A percentile compares a stretch with the other conserved stretches of the same genome.
These are phyloP conservation scores for Plantago rigida DNA, from an alignment of 305 asterid species.

Conservation along the genomic window DNA sequence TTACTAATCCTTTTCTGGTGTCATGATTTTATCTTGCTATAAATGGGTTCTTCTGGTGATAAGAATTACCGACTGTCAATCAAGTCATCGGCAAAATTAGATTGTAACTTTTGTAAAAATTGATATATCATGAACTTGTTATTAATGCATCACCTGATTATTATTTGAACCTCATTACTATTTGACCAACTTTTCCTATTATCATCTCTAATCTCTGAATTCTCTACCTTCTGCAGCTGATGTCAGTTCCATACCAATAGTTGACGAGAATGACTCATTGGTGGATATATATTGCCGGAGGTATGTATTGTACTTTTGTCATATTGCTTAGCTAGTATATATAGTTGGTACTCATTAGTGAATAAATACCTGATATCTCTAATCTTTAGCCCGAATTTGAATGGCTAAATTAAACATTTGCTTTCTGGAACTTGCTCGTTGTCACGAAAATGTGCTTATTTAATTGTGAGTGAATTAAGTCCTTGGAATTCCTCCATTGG, in stretches of 20 bases:
- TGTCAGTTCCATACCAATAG: slow-evolving; percentile 85
- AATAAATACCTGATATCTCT: neutral
- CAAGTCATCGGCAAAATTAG: neutral
- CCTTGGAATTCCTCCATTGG: no score
- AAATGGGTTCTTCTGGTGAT: no score
- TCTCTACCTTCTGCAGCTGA: slow-evolving; percentile 51
- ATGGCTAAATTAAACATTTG: no score
- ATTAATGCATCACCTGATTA: no score
- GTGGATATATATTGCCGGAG: slow-evolving; percentile 86
- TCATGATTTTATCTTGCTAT: neutral
- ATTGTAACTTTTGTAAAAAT: neutral
- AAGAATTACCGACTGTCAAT: neutral
- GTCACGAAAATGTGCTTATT: no score
- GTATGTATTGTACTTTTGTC: slow-evolving; percentile 28
- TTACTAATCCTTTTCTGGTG: neutral
- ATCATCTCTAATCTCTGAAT: neutral
- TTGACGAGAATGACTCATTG: slow-evolving; percentile 82
- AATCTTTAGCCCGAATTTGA: no score
- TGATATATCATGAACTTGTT: neutral
- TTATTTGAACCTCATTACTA: neutral
- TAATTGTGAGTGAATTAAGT: no score
- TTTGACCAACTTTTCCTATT: neutral
- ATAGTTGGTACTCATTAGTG: neutral
- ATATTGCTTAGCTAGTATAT: neutral
- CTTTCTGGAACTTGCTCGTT: no score